phyloP scores from a whole-genome alignment of 2,329 filamentous ascomycete species.

The Aaosphaeria arxii region DNA sequence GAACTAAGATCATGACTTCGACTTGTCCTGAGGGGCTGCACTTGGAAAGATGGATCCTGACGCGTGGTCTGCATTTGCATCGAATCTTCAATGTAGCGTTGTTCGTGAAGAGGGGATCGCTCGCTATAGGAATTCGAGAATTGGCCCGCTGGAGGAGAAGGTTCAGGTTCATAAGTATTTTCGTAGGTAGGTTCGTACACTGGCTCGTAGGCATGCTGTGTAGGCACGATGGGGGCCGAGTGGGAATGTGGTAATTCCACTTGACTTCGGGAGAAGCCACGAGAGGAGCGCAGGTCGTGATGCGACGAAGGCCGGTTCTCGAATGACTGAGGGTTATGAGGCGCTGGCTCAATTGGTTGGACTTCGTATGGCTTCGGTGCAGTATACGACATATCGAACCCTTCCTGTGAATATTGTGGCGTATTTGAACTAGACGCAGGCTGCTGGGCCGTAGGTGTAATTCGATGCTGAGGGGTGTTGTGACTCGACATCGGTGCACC shows the following conservation, averaged over 20 bases:
- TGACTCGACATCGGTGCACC: constrained; percentile 15
- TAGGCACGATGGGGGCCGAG: constrained; percentile 44
- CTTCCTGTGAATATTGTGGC: constrained; percentile 16
- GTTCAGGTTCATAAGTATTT: constrained; percentile 13
- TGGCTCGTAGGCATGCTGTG: constrained; percentile 23
- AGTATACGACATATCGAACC: constrained; percentile 35
- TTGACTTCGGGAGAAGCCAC: constrained; percentile 19
- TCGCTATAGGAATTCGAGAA: background rate
- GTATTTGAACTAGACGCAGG: constrained; percentile 23
- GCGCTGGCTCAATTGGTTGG: constrained; percentile 23
- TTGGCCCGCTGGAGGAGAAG: constrained; percentile 3
- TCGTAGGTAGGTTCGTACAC: constrained; percentile 12
- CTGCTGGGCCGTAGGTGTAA: constrained; percentile 10
- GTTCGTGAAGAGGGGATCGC: constrained; percentile 4
- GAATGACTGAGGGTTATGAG: constrained; percentile 13
- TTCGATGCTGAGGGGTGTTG: constrained; percentile 21
- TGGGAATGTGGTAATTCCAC: constrained; percentile 41
- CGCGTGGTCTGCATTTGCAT: constrained; percentile 7
- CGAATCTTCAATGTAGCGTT: constrained; percentile 5
- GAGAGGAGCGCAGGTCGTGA: constrained; percentile 22
- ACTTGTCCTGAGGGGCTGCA: constrained; percentile 31
- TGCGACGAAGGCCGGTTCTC: constrained; percentile 23
- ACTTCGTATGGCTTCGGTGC: constrained; percentile 36
- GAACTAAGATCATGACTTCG: constrained; percentile 22
- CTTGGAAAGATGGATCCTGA: constrained; percentile 30